Conservation (phyloP, 176 grass and related monocot species). For the Carex kokanica region DNA sequence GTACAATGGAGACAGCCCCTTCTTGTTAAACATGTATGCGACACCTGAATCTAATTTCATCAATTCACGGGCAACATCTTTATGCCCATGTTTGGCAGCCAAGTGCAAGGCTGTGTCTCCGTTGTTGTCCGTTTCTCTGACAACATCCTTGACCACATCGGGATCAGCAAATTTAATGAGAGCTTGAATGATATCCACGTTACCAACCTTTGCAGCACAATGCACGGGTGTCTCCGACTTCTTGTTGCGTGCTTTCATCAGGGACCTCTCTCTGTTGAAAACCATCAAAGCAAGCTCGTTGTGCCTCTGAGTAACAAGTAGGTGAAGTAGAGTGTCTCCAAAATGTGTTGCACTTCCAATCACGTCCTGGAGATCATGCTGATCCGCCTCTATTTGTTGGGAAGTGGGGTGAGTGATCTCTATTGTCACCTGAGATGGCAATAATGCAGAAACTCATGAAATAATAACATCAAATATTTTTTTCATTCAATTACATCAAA, state of each 20-base stretch:
- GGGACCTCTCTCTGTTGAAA: background rate
- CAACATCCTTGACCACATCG: background rate
- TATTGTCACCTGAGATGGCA: background rate
- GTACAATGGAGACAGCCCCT: no score
- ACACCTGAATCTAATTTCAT: background rate
- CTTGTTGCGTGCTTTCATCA: background rate
- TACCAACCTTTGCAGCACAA: background rate
- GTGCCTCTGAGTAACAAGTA: background rate
- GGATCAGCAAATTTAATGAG: background rate
- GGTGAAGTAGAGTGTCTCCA: background rate
- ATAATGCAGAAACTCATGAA: no score
- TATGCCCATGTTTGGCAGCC: background rate
- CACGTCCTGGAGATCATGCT: background rate
- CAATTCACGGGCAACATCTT: background rate
- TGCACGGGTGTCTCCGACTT: background rate
- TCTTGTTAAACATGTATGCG: no score
- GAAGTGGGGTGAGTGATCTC: no score
- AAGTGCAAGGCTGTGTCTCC: constrained; percentile 22
- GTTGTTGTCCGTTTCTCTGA: background rate
- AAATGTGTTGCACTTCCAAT: background rate
- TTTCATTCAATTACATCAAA: no score
- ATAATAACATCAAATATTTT: no score
- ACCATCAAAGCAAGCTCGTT: background rate
- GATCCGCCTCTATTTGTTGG: background rate
- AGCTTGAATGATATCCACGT: background rate